phyloP scores from a whole-genome alignment of 2,329 filamentous ascomycete genomes.

The Diaporthe australafricana region DNA sequence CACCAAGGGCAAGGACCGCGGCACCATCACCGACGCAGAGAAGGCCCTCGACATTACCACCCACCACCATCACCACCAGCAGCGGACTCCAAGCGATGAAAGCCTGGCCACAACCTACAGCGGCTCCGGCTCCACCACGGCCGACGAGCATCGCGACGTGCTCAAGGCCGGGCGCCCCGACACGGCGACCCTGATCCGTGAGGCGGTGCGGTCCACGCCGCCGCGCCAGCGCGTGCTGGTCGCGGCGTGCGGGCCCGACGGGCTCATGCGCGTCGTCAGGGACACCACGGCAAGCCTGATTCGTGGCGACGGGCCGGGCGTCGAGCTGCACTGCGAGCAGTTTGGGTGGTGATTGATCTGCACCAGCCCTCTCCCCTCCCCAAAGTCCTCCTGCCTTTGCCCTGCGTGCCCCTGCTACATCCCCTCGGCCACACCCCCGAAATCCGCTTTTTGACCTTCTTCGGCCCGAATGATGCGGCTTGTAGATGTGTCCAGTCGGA shows the following conservation, averaged over 20 bases:
- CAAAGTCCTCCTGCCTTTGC: not conserved
- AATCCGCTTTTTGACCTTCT: not conserved
- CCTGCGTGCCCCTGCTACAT: not conserved
- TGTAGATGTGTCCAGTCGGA: not conserved
- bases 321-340: slow-evolving; percentile 64
- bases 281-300: slow-evolving; percentile 58
- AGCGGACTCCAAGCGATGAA: slow-evolving; percentile 2
- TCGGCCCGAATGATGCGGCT: not conserved
- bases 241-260: slow-evolving; percentile 60
- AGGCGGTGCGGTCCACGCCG: slow-evolving; percentile 49
- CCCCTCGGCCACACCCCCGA: no score
- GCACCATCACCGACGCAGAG: slow-evolving; percentile 12
- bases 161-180: slow-evolving; percentile 55
- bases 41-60: not conserved
- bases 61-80: not conserved
- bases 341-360: slow-evolving; percentile 56
- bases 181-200: slow-evolving; percentile 51
- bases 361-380: not conserved
- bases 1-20: not conserved
- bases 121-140: slow-evolving; percentile 22
- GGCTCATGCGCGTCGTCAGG: slow-evolving; percentile 57
- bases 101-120: slow-evolving; percentile 25
- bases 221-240: slow-evolving; percentile 55
- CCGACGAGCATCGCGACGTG: slow-evolving; percentile 41
- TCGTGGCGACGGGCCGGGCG: slow-evolving; percentile 55